Evolutionary conservation across 2,329 filamentous ascomycete species (phyloP).

Genomic region (Pseudovirgaria hyperparasitica): DNA sequence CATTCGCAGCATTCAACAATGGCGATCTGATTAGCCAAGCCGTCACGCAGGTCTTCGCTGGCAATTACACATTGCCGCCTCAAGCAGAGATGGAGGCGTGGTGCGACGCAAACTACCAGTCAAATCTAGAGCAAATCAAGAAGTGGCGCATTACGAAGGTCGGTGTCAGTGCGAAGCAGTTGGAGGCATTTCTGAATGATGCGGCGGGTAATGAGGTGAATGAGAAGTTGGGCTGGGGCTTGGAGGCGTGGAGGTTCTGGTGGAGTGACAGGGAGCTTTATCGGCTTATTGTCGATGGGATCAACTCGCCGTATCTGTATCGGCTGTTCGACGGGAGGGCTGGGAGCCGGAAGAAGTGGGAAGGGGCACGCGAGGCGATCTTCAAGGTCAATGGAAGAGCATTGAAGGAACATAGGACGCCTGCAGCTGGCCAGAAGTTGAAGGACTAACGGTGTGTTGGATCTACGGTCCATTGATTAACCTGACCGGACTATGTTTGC

Average conservation of each 20-base stretch:
- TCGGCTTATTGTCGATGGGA: conserved; percentile 24
- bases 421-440: too few species aligned
- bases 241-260: conserved; percentile 31
- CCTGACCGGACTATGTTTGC: too few species aligned
- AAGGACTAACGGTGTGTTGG: too few species aligned
- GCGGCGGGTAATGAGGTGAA: conserved; percentile 29
- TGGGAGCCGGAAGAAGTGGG: conserved; percentile 28
- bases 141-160: conserved; percentile 13
- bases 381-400: conserved; percentile 16
- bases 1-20: conserved; percentile 17
- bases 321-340: conserved; percentile 28
- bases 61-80: conserved; percentile 24
- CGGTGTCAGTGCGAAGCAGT: conserved; percentile 12
- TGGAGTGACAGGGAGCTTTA: conserved; percentile 26
- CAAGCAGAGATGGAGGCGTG: conserved; percentile 22
- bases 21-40: conserved; percentile 33
- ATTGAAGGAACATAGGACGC: too few species aligned
- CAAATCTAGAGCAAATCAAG: conserved; percentile 16
- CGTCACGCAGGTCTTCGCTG: conserved; percentile 33
- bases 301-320: conserved; percentile 30
- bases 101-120: conserved; percentile 21
- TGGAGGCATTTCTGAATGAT: conserved; percentile 29
- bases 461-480: too few species aligned
- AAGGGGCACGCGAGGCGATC: conserved; percentile 25
- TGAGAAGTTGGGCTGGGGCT: conserved; percentile 30